Evolutionary conservation across 2,329 filamentous ascomycete genomes (phyloP).

Genomic region (Chrysoporthe puriensis): DNA sequence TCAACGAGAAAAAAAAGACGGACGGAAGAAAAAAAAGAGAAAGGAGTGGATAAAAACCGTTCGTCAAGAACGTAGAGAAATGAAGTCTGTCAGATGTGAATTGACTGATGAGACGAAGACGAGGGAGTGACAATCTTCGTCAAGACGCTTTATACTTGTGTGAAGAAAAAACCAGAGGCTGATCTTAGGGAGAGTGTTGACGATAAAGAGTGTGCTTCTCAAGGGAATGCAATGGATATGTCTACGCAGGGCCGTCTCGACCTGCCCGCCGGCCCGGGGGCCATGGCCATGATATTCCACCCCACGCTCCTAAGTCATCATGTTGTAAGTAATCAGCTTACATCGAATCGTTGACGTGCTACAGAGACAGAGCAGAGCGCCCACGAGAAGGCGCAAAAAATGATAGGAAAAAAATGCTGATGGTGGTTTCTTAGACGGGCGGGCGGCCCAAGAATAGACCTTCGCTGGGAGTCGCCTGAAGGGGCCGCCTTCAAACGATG

Average conservation of each 20-base stretch:
- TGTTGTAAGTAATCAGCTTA: conserved; percentile 1
- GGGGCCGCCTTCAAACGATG: conserved; percentile 1
- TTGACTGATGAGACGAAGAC: not conserved
- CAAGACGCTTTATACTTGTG: not conserved
- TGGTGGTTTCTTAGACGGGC: not conserved
- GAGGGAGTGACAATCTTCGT: not conserved
- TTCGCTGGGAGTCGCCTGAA: not conserved
- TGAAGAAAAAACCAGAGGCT: not conserved
- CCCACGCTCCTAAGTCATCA: not conserved
- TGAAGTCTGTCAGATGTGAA: conserved; percentile 12
- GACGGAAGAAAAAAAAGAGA: not conserved
- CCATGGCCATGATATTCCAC: not conserved
- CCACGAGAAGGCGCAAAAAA: too few species aligned
- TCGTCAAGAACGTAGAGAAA: conserved; percentile 8
- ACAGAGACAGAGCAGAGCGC: too few species aligned
- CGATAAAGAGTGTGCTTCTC: not conserved
- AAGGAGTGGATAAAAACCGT: conserved; percentile 8
- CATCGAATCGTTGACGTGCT: not conserved
- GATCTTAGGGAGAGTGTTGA: not conserved
- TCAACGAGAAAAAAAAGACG: not conserved
- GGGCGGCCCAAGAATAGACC: not conserved
- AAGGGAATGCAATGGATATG: not conserved
- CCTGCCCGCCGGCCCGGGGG: not conserved
- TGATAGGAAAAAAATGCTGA: not conserved
- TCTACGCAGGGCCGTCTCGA: not conserved